Evolutionary conservation across 306 rosid species (phyloP), one percentile per base, ranked within the genome.

Genomic region (Cyamopsis tetragonoloba): DNA sequence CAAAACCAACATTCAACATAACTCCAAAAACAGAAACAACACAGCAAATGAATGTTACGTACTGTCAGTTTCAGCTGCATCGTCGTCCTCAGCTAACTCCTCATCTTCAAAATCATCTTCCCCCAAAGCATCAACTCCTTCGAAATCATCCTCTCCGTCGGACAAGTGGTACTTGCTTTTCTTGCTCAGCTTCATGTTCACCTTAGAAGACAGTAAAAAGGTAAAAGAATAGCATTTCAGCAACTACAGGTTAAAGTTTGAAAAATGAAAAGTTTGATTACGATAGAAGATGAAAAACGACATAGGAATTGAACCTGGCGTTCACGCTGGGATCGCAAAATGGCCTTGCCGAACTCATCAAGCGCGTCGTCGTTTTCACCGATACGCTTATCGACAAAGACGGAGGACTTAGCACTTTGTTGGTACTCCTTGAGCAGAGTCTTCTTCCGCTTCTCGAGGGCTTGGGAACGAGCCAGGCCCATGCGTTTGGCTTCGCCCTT

Each of bases 31-130:
- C 41, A 54, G 48, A 41, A 80, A 71, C 42, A 14, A 50, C 55
- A 54, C 26, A 48, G 39, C 14, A n/a, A n/a, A n/a, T n/a, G 30
- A 59, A 72, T 24, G 39, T 22, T 59, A 49, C 53, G 2, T 77
- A 81, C 85, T 41, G 46, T 68, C 43, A 82, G 72, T 55, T 55
- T 75, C 79, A 30, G 56, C 79, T 7, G 61, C 78, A 15, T 18
- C 85, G 47, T 76, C 88, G 5, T 81, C 85, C 3, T 82, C 83
- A 41, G 78, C 81, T 12, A 75, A 54, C 63, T 86, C 39, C 23
- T 93, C 91, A 23, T 85, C 98, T 74, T 84, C 95, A 63, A 77
- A 89, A 77, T 90, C 97, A 77, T 93, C 97, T 68, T 83, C 84
- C 64, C 66, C 93, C 17, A 85, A 70, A 20, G 75, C 76, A 67